Conservation (phyloP, 73 alveolate species). For the Blepharisma stoltei region DNA sequence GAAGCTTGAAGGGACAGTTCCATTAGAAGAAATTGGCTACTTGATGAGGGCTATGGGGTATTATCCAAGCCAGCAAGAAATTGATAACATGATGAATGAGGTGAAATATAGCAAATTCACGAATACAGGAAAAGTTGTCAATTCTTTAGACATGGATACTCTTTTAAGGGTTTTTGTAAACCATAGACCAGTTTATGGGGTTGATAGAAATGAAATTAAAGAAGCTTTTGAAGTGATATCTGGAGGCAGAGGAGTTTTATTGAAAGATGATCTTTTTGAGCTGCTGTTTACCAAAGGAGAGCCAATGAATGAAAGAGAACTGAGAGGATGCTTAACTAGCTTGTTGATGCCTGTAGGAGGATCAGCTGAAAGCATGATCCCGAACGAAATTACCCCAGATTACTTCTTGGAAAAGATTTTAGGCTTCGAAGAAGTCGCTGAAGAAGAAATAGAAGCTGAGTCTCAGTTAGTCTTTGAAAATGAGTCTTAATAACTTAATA, state of each 20-base stretch:
- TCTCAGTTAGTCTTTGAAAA: not conserved
- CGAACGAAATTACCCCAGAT: conserved; percentile 53
- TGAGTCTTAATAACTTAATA: not conserved
- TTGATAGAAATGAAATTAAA: conserved; percentile 84
- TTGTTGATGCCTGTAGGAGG: conserved; percentile 63
- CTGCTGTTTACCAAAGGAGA: conserved; percentile 77
- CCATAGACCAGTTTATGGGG: conserved; percentile 97
- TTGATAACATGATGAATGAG: conserved; percentile 93
- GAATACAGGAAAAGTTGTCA: conserved; percentile 86
- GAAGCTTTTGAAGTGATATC: conserved; percentile 72
- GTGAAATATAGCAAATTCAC: conserved; percentile 90
- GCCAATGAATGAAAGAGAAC: conserved; percentile 67
- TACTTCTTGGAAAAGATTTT: conserved; percentile 54
- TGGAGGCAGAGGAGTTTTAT: conserved; percentile 48
- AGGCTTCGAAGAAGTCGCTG: conserved; percentile 66
- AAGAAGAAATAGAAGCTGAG: conserved; percentile 49
- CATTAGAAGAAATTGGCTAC: conserved; percentile 87
- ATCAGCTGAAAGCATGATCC: conserved; percentile 59
- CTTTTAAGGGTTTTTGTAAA: conserved; percentile 89
- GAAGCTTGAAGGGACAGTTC: conserved; percentile 93
- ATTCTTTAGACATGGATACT: conserved; percentile 88
- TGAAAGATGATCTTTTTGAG: conserved; percentile 73
- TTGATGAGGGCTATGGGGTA: conserved; percentile 97
- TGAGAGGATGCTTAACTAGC: conserved; percentile 62
- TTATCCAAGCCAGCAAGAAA: conserved; percentile 95